Percentiles rank a stretch among this genome's conserved stretches.
Conservation (phyloP, 176 grass and related monocot species). For the Urochloa ruziziensis region DNA sequence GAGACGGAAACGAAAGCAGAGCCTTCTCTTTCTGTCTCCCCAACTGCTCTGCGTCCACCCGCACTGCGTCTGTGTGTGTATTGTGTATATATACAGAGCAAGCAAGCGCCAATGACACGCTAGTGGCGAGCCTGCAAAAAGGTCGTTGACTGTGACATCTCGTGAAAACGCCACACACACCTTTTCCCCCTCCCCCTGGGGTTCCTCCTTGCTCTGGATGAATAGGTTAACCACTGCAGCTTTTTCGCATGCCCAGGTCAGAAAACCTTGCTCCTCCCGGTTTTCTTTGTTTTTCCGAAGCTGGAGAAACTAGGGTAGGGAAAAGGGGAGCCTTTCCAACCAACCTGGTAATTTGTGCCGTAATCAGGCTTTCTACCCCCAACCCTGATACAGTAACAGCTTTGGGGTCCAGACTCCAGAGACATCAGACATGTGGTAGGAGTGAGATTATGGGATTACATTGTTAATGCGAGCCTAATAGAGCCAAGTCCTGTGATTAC, state of each 20-base stretch:
- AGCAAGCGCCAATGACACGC: background rate
- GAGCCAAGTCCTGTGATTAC: slow-evolving; percentile 17
- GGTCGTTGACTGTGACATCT: slow-evolving; percentile 59
- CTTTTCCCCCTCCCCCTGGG: slow-evolving; percentile 42
- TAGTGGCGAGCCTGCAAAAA: slow-evolving; percentile 46
- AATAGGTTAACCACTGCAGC: slow-evolving; percentile 29
- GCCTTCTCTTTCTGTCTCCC: background rate
- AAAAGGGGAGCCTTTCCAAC: slow-evolving; percentile 45
- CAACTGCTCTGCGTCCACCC: slow-evolving; percentile 37
- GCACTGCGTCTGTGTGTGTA: background rate
- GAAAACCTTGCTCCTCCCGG: slow-evolving; percentile 16
- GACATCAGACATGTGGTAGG: slow-evolving; percentile 28
- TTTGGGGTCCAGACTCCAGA: slow-evolving; percentile 20
- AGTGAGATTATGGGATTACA: slow-evolving; percentile 29
- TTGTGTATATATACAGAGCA: slow-evolving; percentile 46
- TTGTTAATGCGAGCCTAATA: background rate
- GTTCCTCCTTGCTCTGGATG: slow-evolving; percentile 13
- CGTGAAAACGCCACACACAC: slow-evolving; percentile 46
- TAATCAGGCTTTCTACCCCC: slow-evolving; percentile 39
- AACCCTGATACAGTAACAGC: slow-evolving; percentile 23
- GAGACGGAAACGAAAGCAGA: slow-evolving; percentile 16
- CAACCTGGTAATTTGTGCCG: slow-evolving; percentile 45
- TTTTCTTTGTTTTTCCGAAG: slow-evolving; percentile 31
- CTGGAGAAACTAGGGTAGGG: slow-evolving; percentile 43
- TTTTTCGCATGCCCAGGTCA: slow-evolving; percentile 45